Percentiles rank a stretch among this genome's conserved stretches.
phyloP scores from a whole-genome alignment of 83 land plant genomes.

The Isoetes engelmannii region DNA sequence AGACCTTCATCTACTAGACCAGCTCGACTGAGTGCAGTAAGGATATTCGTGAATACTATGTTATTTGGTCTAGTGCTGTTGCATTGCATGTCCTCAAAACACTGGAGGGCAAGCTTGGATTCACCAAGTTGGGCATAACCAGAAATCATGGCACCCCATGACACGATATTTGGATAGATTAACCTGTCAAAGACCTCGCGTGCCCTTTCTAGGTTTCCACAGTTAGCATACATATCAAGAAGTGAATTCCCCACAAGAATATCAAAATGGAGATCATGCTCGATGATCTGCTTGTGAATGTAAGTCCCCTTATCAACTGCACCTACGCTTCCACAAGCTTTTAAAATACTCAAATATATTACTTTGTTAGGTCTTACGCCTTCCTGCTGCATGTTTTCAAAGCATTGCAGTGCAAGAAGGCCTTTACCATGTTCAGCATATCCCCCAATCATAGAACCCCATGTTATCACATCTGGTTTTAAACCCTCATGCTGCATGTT shows the following conservation, averaged over 20 bases:
- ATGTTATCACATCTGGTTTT: neutral
- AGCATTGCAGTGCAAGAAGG: no score
- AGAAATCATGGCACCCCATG: conserved; percentile 7
- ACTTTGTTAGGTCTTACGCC: neutral
- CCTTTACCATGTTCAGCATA: neutral
- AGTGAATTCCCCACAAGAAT: conserved; percentile 1
- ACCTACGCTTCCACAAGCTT: conserved; percentile 4
- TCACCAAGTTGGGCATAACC: conserved; percentile 1
- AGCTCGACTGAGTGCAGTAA: conserved; percentile 9
- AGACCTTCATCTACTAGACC: neutral
- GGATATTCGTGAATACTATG: neutral
- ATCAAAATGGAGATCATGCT: conserved; percentile 4
- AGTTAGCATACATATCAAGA: conserved; percentile 11
- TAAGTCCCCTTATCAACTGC: neutral
- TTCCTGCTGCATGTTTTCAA: neutral
- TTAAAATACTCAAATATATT: neutral
- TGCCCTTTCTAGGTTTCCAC: neutral
- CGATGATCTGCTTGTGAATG: conserved; percentile 5
- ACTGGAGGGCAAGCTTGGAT: conserved; percentile 7
- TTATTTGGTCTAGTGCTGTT: conserved; percentile 8
- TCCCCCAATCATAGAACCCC: neutral
- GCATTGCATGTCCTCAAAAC: conserved; percentile 11
- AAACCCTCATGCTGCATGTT: no score
- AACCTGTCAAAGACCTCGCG: conserved; percentile 1
- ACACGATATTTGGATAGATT: neutral